Base-by-base conservation (phyloP, 176 grass and related monocot species). In the Ananas comosus region DNA sequence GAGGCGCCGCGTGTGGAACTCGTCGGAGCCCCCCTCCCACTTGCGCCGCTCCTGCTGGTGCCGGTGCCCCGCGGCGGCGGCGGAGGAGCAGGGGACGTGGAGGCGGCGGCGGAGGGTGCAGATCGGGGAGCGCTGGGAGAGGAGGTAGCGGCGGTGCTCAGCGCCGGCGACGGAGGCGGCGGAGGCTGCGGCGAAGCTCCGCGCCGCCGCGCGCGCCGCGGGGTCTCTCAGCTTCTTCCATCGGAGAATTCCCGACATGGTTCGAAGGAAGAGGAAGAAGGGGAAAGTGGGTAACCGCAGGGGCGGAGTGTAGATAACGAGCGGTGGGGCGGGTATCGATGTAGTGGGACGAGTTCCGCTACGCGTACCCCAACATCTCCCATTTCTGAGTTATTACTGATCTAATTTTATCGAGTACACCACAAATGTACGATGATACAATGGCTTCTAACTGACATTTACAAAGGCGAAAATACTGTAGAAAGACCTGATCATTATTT, bases 231-330 rank as follows among this genome's bases (percentile, higher is more conserved):
- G 82, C 65, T 81, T 84, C 74, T 84, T 88, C 82, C 85, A 99
- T 81, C 94, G 87, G 84, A 91, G 80, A 50, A 90, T 72, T 65
- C 87, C 87, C 51, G 87, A 88, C 94, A 99, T 99, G 71, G 72
- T 72, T 53, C 63, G 11, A 19, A 51, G 48, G 12, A 53, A 29
- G 2, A 49, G 50, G 66, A 24, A 69, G 17, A 49, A 6, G 64
- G 12, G 19, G 27, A 49, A 33, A 61, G 11, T 13, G 63, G 29
- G 18, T 3, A 2, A 12, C 4, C 12, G 14, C 2, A 53, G 12
- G 29, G 19, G 10, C 14, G 63, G 65, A 64, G 42, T 4, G 50
- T 13, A 71, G 82, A 80, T 74, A 80, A 72, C 64, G 65, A 17
- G 58, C n/a, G n/a, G n/a, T n/a, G n/a, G 69, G 12, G 24, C 22